Evolutionary conservation across 2,329 filamentous ascomycete genomes (phyloP).

Genomic region (Nothomitra cinnamomea): DNA sequence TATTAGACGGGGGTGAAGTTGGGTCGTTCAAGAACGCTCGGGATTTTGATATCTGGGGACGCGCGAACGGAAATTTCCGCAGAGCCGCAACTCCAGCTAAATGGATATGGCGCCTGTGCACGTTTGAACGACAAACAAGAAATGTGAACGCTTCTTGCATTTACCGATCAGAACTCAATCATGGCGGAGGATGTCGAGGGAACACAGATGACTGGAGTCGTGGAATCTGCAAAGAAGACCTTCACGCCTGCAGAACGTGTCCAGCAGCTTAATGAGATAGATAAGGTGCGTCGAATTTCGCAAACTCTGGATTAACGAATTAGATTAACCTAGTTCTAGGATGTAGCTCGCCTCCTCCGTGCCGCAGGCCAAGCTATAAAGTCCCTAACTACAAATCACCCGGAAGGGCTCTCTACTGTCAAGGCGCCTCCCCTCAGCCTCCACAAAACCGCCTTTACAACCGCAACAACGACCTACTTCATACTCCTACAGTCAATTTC

Average conservation of each 20-base stretch:
- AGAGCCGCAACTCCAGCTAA: conserved; percentile 11
- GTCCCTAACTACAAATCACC: conserved; percentile 34
- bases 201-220: conserved; percentile 12
- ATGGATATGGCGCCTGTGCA: conserved; percentile 10
- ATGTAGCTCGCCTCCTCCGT: conserved; percentile 36
- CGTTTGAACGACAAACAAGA: not conserved
- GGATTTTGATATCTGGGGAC: conserved; percentile 2
- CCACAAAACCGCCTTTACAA: conserved; percentile 42
- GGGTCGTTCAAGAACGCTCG: not conserved
- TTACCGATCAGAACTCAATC: not conserved
- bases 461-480: conserved; percentile 43
- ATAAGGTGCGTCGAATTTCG: conserved; percentile 33
- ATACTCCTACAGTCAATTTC: conserved; percentile 56
- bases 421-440: conserved; percentile 22
- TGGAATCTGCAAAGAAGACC: conserved; percentile 9
- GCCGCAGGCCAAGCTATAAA: conserved; percentile 45
- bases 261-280: conserved; percentile 62
- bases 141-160: not conserved
- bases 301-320: conserved; percentile 7
- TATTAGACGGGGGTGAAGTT: not conserved
- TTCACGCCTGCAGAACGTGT: conserved; percentile 66
- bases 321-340: conserved; percentile 21
- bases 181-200: conserved; percentile 10
- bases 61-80: conserved; percentile 1
- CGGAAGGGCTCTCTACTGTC: conserved; percentile 20